phyloP scores from a whole-genome alignment of 2,329 filamentous ascomycete species.

The Neurospora sp. region DNA sequence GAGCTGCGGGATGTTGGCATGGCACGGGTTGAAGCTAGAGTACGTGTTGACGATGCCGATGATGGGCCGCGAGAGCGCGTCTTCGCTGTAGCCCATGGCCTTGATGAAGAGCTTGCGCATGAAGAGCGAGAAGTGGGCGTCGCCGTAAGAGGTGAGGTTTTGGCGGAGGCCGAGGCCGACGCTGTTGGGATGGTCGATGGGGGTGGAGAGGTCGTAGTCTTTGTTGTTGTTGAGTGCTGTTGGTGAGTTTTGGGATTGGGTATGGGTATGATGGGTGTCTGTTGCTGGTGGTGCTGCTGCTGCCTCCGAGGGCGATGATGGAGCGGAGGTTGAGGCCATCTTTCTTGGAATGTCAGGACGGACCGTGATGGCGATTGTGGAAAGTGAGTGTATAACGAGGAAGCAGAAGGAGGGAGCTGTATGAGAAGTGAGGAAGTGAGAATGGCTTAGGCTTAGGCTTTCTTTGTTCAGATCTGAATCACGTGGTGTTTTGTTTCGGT shows the following conservation, averaged over 20 bases:
- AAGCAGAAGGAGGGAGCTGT: neutral
- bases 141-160: conserved; percentile 59
- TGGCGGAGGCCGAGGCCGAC: conserved; percentile 43
- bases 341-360: neutral
- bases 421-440: neutral
- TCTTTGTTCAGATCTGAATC: neutral
- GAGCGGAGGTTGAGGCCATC: neutral
- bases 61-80: conserved; percentile 59
- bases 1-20: conserved; percentile 62
- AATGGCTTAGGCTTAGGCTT: too few species aligned
- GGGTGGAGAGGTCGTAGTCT: conserved; percentile 16
- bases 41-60: conserved; percentile 68
- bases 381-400: neutral
- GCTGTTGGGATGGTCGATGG: conserved; percentile 10
- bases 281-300: neutral
- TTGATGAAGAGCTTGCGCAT: conserved; percentile 71
- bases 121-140: conserved; percentile 66
- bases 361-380: neutral
- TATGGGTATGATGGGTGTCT: neutral
- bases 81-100: conserved; percentile 63
- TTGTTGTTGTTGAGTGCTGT: neutral
- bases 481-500: neutral
- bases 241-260: neutral
- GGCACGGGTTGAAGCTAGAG: conserved; percentile 65
- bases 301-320: neutral